Conservation (phyloP, 345 rosid species). For the Populus tremula region DNA sequence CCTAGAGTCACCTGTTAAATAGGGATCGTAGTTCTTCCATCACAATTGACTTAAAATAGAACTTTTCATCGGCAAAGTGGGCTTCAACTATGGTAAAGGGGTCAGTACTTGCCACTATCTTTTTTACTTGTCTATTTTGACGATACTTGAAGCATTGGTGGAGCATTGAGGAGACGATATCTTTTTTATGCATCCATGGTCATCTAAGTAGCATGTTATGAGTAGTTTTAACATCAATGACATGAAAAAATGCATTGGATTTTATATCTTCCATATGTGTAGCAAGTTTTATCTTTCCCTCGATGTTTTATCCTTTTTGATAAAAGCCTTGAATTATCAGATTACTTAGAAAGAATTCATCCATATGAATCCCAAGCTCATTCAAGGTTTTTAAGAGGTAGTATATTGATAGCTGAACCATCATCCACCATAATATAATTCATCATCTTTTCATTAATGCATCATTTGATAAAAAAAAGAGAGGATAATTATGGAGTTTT, state of each 20-base stretch:
- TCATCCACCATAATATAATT: background rate
- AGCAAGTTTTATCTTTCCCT: background rate
- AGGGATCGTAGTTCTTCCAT: no score
- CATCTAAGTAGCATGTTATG: background rate
- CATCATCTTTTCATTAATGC: background rate
- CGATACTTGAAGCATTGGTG: constrained; percentile 2
- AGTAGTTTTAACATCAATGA: background rate
- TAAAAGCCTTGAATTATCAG: background rate
- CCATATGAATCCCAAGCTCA: background rate
- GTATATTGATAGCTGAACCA: background rate
- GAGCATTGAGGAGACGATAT: background rate
- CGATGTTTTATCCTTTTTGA: background rate
- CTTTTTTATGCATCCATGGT: constrained; percentile 8
- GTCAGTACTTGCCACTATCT: background rate
- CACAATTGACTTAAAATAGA: background rate
- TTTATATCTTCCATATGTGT: background rate
- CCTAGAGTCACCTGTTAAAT: no score
- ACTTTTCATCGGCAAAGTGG: background rate
- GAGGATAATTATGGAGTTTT: background rate
- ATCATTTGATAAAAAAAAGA: background rate
- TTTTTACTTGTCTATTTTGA: background rate
- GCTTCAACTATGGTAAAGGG: background rate
- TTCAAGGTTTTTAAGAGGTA: background rate
- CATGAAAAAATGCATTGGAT: background rate
- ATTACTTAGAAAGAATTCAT: background rate